Evolutionary conservation across 2,329 filamentous ascomycete genomes (phyloP).

Genomic region (Meredithiella fracta): DNA sequence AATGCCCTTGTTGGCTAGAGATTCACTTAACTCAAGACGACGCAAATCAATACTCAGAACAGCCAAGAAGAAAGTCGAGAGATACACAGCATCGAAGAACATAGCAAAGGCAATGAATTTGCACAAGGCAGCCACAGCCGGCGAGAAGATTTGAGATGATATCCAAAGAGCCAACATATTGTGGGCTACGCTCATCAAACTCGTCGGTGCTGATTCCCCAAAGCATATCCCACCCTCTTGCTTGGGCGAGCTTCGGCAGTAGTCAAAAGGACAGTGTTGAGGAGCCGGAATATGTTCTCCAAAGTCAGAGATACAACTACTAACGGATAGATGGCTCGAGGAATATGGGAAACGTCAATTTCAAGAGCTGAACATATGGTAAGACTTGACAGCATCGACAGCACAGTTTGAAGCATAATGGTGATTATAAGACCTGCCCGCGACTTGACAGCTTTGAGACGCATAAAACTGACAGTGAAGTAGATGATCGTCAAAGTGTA

Average conservation of each 20-base stretch:
- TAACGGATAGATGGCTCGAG: constrained; percentile 56
- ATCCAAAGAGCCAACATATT: constrained; percentile 50
- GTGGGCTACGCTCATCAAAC: constrained; percentile 49
- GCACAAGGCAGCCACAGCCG: constrained; percentile 59
- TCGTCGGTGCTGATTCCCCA: constrained; percentile 54
- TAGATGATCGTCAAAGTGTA: constrained; percentile 50
- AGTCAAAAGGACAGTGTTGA: constrained; percentile 60
- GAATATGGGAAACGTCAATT: constrained; percentile 59
- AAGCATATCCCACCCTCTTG: constrained; percentile 57
- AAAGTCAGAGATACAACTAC: constrained; percentile 63
- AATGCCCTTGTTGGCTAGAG: constrained; percentile 35
- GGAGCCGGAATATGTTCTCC: constrained; percentile 63
- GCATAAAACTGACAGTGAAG: constrained; percentile 49
- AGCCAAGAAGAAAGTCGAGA: constrained; percentile 64
- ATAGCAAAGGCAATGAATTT: constrained; percentile 60
- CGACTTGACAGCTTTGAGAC: constrained; percentile 59
- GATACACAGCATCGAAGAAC: constrained; percentile 60
- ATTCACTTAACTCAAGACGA: constrained; percentile 58
- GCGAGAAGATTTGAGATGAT: constrained; percentile 50
- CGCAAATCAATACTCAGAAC: constrained; percentile 67
- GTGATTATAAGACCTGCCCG: constrained; percentile 55
- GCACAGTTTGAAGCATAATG: constrained; percentile 50
- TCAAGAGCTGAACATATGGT: constrained; percentile 62
- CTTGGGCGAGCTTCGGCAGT: constrained; percentile 52
- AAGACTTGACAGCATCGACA: constrained; percentile 64